A percentile compares a stretch with the other conserved stretches of the same genome.
phyloP scores from a whole-genome alignment of 331 rosid species.

The Spiraea crenata region DNA sequence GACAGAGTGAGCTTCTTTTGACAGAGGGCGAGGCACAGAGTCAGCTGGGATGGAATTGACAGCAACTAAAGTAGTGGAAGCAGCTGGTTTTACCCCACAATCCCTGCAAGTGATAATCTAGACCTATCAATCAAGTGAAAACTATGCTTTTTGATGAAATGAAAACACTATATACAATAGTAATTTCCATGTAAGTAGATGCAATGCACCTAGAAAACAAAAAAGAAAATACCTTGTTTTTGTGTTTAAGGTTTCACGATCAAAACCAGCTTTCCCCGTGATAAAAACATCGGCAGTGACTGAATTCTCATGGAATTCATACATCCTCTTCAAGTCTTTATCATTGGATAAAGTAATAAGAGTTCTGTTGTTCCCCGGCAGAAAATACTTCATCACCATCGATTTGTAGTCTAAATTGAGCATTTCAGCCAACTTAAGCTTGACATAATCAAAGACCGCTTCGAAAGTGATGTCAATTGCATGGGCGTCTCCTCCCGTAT shows the following conservation, averaged over 20 bases:
- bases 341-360: constrained; percentile 47
- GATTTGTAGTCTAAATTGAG: constrained; percentile 40
- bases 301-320: constrained; percentile 40
- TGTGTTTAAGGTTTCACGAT: constrained; percentile 28
- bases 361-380: constrained; percentile 49
- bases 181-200: constrained; percentile 1
- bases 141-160: background rate
- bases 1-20: constrained; percentile 22
- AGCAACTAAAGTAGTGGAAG: constrained; percentile 12
- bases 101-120: constrained; percentile 33
- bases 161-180: background rate
- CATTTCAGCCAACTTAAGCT: constrained; percentile 43
- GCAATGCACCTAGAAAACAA: background rate
- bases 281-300: constrained; percentile 51
- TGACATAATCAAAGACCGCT: constrained; percentile 44
- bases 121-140: constrained; percentile 11
- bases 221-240: constrained; percentile 32
- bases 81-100: constrained; percentile 36
- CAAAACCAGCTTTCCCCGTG: constrained; percentile 37
- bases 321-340: constrained; percentile 53
- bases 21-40: constrained; percentile 8
- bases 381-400: constrained; percentile 51
- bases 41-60: constrained; percentile 7
- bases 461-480: constrained; percentile 50
- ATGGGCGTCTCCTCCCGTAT: constrained; percentile 56